A percentile compares a stretch with the other conserved stretches of the same genome.
Evolutionary conservation across 2,329 filamentous ascomycete species (phyloP).

Genomic region (Arthrobotrys iridis): DNA sequence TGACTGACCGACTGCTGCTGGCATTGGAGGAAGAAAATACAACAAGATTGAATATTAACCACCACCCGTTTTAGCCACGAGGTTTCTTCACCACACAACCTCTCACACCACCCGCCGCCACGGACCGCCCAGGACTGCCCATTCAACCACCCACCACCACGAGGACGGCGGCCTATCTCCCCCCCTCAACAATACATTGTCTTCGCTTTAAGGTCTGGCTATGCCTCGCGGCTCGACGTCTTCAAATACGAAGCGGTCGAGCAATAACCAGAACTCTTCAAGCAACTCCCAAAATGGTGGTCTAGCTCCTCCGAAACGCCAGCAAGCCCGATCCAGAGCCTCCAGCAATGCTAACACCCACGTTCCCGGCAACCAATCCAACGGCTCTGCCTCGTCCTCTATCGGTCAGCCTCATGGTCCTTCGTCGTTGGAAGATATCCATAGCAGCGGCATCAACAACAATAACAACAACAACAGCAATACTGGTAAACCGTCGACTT

Average conservation of each 20-base stretch:
- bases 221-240: conserved; percentile 57
- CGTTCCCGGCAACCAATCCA: conserved; percentile 25
- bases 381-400: conserved; percentile 28
- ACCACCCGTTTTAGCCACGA: conserved; percentile 23
- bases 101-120: conserved; percentile 6
- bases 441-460: not conserved
- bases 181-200: conserved; percentile 15
- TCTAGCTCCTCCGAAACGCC: conserved; percentile 56
- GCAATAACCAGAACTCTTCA: conserved; percentile 55
- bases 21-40: conserved; percentile 39
- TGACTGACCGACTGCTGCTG: too few relatives aligned
- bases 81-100: conserved; percentile 4
- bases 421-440: conserved; percentile 41
- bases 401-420: conserved; percentile 53
- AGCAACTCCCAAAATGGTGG: conserved; percentile 52
- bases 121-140: not conserved
- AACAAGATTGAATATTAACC: conserved; percentile 2
- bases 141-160: conserved; percentile 8
- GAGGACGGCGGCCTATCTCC: conserved; percentile 16
- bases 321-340: conserved; percentile 56
- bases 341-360: conserved; percentile 56
- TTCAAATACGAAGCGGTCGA: conserved; percentile 57
- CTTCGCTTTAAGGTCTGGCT: conserved; percentile 33
- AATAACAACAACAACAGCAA: not conserved
- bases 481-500: conserved; percentile 19